A percentile compares a stretch with the other conserved stretches of the same genome.
These are phyloP conservation scores for Zanthoxylum bungeanum DNA, from an alignment of 345 rosid species.

Conservation along the genomic window DNA sequence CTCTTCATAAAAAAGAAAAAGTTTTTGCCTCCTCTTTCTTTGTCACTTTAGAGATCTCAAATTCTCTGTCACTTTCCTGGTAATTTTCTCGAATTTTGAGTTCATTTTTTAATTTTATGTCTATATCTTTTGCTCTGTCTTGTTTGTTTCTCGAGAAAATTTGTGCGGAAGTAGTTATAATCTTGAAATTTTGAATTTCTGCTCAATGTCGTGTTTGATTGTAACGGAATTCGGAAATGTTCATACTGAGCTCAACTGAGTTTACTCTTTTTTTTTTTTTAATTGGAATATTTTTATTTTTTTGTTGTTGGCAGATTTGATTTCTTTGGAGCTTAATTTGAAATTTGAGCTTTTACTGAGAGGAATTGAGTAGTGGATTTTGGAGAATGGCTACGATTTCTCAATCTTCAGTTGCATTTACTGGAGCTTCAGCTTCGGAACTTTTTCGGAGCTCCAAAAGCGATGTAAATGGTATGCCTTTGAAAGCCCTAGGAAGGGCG, in stretches of 20 bases:
- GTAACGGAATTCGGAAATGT: not conserved
- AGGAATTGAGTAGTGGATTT: constrained; percentile 11
- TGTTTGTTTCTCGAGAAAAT: constrained; percentile 14
- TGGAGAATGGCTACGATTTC: constrained; percentile 60
- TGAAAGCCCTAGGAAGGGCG: constrained; percentile 53
- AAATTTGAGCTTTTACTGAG: constrained; percentile 12
- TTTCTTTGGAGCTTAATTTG: not conserved
- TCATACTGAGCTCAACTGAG: not conserved
- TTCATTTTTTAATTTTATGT: not conserved
- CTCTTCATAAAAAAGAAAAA: constrained; percentile 12
- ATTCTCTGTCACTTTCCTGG: constrained; percentile 19
- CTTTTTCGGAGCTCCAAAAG: constrained; percentile 67
- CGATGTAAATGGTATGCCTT: constrained; percentile 50
- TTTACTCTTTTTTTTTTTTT: not conserved
- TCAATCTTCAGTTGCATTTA: constrained; percentile 47
- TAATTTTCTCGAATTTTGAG: constrained; percentile 10
- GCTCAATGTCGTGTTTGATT: constrained; percentile 1
- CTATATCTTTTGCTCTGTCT: not conserved
- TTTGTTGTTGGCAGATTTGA: constrained; percentile 3
- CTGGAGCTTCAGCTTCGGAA: constrained; percentile 62
- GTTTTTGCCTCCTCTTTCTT: not conserved
- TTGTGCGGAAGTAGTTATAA: not conserved
- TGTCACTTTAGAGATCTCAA: constrained; percentile 12
- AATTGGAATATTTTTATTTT: not conserved
- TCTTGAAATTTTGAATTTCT: not conserved